These are phyloP conservation scores for Aspergillus brasiliensis DNA, from an alignment of 2,329 filamentous ascomycete genomes.

Conservation along the genomic window DNA sequence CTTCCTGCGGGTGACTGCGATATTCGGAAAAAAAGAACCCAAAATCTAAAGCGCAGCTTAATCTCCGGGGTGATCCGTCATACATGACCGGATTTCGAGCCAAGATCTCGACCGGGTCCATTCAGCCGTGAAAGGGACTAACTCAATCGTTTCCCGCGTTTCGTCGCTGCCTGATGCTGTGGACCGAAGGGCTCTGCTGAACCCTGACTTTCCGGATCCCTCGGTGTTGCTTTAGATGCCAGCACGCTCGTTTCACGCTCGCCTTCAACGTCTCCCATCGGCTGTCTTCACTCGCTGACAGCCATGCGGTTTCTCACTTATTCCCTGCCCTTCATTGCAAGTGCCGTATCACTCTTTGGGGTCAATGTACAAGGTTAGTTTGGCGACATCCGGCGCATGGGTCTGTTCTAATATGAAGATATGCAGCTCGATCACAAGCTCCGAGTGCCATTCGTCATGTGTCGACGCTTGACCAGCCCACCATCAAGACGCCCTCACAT, in stretches of 20 bases:
- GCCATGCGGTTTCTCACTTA: conserved; percentile 31
- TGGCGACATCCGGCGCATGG: neutral
- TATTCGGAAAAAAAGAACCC: neutral
- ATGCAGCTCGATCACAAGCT: conserved; percentile 67
- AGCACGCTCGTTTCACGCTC: too few species aligned
- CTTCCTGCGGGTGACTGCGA: neutral
- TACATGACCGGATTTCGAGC: conserved; percentile 3
- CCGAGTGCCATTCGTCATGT: conserved; percentile 78
- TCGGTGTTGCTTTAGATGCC: neutral
- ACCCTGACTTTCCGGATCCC: neutral
- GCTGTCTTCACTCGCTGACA: conserved; percentile 10
- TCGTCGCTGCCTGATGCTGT: conserved; percentile 23
- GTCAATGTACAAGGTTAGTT: conserved; percentile 18
- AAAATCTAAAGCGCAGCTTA: neutral
- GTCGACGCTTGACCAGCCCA: conserved; percentile 70
- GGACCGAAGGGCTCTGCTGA: neutral
- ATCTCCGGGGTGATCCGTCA: neutral
- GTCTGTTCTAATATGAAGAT: neutral
- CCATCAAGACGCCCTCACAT: conserved; percentile 76
- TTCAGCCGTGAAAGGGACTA: neutral
- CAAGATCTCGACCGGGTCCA: conserved; percentile 7
- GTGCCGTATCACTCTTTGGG: conserved; percentile 28
- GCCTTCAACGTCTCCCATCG: conserved; percentile 8
- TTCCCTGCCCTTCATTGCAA: conserved; percentile 30
- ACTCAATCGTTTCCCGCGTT: neutral